phyloP scores from a whole-genome alignment of 352 stramenopile species.

The Phytophthora vignae region DNA sequence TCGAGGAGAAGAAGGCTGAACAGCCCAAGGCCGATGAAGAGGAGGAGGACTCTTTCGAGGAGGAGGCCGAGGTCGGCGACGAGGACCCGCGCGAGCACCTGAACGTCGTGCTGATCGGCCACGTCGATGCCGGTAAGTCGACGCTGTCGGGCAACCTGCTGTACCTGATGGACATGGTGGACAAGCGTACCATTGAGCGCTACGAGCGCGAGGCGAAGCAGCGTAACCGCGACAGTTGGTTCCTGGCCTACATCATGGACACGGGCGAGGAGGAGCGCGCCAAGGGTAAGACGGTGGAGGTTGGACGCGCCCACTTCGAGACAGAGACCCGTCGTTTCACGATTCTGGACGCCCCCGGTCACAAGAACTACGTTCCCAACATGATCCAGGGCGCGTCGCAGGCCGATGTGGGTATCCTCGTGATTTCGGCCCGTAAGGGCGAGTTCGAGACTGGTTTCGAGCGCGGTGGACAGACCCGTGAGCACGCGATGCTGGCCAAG shows the following conservation, averaged over 20 bases:
- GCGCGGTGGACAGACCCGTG: constrained; percentile 97
- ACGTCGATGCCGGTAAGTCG: constrained; percentile 99
- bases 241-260: constrained; percentile 99
- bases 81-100: constrained; percentile 97
- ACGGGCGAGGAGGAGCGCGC: constrained; percentile 98
- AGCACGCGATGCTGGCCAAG: constrained; percentile 99
- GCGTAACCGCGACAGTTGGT: constrained; percentile 88
- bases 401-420: constrained; percentile 97
- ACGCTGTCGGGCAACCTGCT: constrained; percentile 98
- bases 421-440: constrained; percentile 96
- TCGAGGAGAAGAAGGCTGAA: constrained; percentile 40
- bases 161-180: constrained; percentile 98
- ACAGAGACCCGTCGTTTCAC: constrained; percentile 96
- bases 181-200: constrained; percentile 99
- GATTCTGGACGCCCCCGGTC: constrained; percentile 99
- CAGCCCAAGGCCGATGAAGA: constrained; percentile 38
- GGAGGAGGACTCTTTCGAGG: constrained; percentile 47
- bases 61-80: constrained; percentile 81
- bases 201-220: constrained; percentile 98
- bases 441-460: constrained; percentile 99
- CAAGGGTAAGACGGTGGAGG: constrained; percentile 91
- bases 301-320: constrained; percentile 97
- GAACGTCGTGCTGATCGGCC: constrained; percentile 99
- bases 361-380: constrained; percentile 99
- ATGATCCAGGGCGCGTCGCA: constrained; percentile 98